Percentiles rank a stretch among this genome's conserved stretches.
phyloP scores from a whole-genome alignment of 1,139 yeast species.

The Taphrina deformans region DNA sequence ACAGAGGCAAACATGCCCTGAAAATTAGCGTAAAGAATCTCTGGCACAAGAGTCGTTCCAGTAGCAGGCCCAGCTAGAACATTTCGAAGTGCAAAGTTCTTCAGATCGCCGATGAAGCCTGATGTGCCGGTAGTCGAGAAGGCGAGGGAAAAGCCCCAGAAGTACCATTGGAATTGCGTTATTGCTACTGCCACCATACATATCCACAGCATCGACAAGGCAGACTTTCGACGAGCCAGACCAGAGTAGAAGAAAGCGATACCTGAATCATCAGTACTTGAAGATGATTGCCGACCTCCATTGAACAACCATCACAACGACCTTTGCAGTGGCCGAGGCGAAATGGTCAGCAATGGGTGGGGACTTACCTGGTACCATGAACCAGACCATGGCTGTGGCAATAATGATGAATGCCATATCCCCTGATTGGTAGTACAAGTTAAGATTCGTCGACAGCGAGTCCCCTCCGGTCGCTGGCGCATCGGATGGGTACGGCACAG shows the following conservation, averaged over 20 bases:
- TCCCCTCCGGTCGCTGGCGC: slow-evolving; percentile 33
- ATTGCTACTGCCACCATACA: slow-evolving; percentile 74
- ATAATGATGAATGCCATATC: slow-evolving; percentile 52
- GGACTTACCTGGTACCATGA: slow-evolving; percentile 70
- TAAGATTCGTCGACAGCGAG: slow-evolving; percentile 38
- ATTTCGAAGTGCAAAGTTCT: slow-evolving; percentile 75
- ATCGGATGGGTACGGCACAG: slow-evolving; percentile 23
- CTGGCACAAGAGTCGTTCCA: slow-evolving; percentile 62
- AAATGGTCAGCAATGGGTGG: too few species aligned
- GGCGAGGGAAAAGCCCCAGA: slow-evolving; percentile 95
- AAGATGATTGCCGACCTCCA: too few species aligned
- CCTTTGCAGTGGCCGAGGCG: too few species aligned
- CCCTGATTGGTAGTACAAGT: slow-evolving; percentile 52
- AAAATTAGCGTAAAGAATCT: slow-evolving; percentile 77
- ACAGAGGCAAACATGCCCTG: slow-evolving; percentile 91
- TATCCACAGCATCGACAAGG: slow-evolving; percentile 84
- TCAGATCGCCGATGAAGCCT: slow-evolving; percentile 81
- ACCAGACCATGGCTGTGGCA: slow-evolving; percentile 67
- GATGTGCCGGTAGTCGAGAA: slow-evolving; percentile 74
- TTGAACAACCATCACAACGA: too few species aligned
- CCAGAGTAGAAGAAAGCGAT: slow-evolving; percentile 92
- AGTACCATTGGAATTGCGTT: slow-evolving; percentile 94
- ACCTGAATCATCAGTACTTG: slow-evolving; percentile 49
- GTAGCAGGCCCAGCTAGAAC: slow-evolving; percentile 56
- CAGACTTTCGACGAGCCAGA: slow-evolving; percentile 85